Percentiles rank a stretch among this genome's conserved stretches.
Conservation (phyloP, 805 yeast species). For the Danielia oregonensis region DNA sequence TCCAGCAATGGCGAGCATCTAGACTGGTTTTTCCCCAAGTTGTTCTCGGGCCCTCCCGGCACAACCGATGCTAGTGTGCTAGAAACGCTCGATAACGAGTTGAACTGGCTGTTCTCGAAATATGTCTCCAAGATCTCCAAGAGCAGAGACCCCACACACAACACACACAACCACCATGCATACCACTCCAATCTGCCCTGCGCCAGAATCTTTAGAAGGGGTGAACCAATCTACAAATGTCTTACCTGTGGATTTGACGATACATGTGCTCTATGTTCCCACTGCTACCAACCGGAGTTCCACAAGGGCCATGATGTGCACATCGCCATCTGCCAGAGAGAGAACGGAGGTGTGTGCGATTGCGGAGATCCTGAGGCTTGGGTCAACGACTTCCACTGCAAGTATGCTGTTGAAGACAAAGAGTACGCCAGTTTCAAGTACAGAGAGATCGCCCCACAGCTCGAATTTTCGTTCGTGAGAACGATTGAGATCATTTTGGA, state of each 20-base stretch:
- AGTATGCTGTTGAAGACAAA: slow-evolving; percentile 20
- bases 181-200: slow-evolving; percentile 68
- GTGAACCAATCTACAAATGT: slow-evolving; percentile 81
- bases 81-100: slow-evolving; percentile 15
- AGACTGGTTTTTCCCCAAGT: slow-evolving; percentile 36
- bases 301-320: slow-evolving; percentile 75
- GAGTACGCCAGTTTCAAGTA: slow-evolving; percentile 5
- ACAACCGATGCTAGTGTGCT: slow-evolving; percentile 7
- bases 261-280: slow-evolving; percentile 76
- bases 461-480: slow-evolving; percentile 31
- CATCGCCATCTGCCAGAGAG: slow-evolving; percentile 58
- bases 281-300: slow-evolving; percentile 65
- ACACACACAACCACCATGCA: slow-evolving; percentile 28
- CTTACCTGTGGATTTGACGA: slow-evolving; percentile 75
- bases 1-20: slow-evolving; percentile 40
- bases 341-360: slow-evolving; percentile 80
- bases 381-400: slow-evolving; percentile 52
- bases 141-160: slow-evolving; percentile 15
- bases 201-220: slow-evolving; percentile 65
- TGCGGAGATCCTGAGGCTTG: slow-evolving; percentile 91
- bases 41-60: slow-evolving; percentile 8
- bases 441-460: slow-evolving; percentile 39
- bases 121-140: slow-evolving; percentile 21
- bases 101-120: slow-evolving; percentile 30
- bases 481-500: slow-evolving; percentile 52